Evolutionary conservation across 257 asterid species (phyloP), one percentile per base, ranked within the genome.

Genomic region (Eucommia ulmoides): DNA sequence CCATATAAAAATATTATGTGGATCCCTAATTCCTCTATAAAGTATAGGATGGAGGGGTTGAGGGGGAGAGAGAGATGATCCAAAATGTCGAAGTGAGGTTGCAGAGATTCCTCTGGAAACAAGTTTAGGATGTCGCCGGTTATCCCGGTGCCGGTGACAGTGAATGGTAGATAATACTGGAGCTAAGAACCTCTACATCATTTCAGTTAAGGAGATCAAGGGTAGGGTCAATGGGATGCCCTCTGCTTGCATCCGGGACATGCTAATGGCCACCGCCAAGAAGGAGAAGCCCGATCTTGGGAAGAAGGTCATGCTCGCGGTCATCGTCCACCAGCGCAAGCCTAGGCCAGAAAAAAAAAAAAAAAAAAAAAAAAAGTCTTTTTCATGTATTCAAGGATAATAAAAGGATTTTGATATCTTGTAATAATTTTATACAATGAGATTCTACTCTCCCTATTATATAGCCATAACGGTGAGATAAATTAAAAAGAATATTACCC

Each of bases 271-370:
- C 42, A 81, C 92, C 0, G 87, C 78, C 1, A 81, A 81, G 72
- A 76, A 76, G 59, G 88, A 84, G 0, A 76, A 79, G 69, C 88
- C 81, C 2, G 88, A 79, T 49, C 78, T 77, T 23, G 65, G 92
- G 66, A 77, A 81, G 77, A 81, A 81, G 75, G 86, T 81, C 26
- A 77, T 77, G 92, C 92, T 86, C 0, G 86, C 92, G 14, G 86
- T 77, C 52, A 77, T 81, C 21, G 91, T 80, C 19, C 77, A 85
- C 25, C 85, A 80, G 55, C 75, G 91, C 65, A 80, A 80, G 70
- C 92, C 83, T 0, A 77, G 86, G 86, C 86, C n/a, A n/a, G n/a
- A n/a, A n/a, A n/a, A n/a, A n/a, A n/a, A n/a, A n/a, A n/a, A n/a
- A n/a, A n/a, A n/a, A n/a, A n/a, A n/a, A n/a, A n/a, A n/a, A n/a